Evolutionary conservation across 768 basidiomycete genomes (phyloP), one percentile per base, ranked within the genome.

Genomic region (Hypholoma fasciculare): DNA sequence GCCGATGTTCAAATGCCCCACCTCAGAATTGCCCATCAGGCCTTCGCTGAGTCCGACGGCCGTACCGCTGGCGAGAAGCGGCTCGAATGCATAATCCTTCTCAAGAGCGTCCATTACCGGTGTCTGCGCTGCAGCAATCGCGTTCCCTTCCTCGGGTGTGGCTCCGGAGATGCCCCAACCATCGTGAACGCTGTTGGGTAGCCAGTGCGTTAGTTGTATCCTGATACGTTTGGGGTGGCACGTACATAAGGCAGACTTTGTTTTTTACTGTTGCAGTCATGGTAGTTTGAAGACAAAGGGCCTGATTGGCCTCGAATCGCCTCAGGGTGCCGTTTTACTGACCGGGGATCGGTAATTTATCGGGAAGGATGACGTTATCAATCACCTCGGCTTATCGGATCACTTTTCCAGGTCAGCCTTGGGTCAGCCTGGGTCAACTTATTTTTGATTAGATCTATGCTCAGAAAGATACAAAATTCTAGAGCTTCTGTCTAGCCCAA

Each of bases 21-120:
- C 95, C 76, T 98, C 95, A 2, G 95, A 96, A 77, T 98, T 96
- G 14, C 95, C 96, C 96, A 98, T 98, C 54, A 97, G 83, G 0
- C 95, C 96, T 44, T 97, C 96, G 65, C 80, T 92, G 54, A 98
- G 79, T 1, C 95, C 95, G 5, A 97, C 96, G 6, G 94, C 89
- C n/a, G 92, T 80, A 11, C 95, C 95, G 62, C 95, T 93, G 2
- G 96, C 96, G 14, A 83, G 76, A 17, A 98, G 81, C 13, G 82
- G 82, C 49, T 90, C 82, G 65, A 85, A 84, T 59, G 85, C 82
- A 71, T 96, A 84, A 4, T 88, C 81, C 66, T 90, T 82, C 4
- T 88, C 87, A 66, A 98, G 89, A 43, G 78, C 82, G 72, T 96
- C 92, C 96, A 98, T 97, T 76, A 90, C 86, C 9, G 84, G 87